A percentile compares a stretch with the other conserved stretches of the same genome.
Evolutionary conservation across 1,284 basidiomycete genomes (phyloP).

Genomic region (Amylostereum areolatum): DNA sequence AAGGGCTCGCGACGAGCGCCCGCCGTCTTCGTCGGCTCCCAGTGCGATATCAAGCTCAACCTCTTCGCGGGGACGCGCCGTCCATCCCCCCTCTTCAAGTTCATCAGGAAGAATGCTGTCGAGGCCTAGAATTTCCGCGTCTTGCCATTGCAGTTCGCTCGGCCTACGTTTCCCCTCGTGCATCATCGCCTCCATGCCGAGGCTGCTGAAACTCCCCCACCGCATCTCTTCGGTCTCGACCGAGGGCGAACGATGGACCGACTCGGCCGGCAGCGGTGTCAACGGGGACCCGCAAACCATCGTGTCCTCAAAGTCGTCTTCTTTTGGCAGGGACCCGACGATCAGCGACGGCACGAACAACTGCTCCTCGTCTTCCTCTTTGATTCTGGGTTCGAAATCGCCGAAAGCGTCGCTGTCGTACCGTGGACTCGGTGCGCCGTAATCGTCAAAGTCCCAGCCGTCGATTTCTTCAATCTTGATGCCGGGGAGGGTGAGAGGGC

Average conservation of each 20-base stretch:
- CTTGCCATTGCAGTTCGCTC: conserved; percentile 34
- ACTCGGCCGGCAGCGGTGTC: conserved; percentile 15
- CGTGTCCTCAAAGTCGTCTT: neutral
- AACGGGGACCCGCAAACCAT: conserved; percentile 8
- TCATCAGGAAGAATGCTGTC: conserved; percentile 40
- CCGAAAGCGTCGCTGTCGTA: conserved; percentile 17
- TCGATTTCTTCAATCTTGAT: conserved; percentile 42
- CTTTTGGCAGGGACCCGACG: neutral
- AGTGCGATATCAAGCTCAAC: neutral
- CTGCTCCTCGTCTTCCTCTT: conserved; percentile 25
- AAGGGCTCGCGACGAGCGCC: conserved; percentile 1
- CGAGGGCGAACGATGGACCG: conserved; percentile 1
- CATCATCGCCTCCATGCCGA: too few relatives aligned
- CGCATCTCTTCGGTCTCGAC: conserved; percentile 3
- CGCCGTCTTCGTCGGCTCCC: neutral
- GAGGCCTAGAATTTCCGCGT: conserved; percentile 43
- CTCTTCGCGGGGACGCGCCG: conserved; percentile 7
- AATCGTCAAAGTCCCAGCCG: conserved; percentile 35
- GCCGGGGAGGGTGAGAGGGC: conserved; percentile 17
- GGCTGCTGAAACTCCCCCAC: neutral
- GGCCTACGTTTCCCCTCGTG: conserved; percentile 8
- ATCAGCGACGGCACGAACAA: conserved; percentile 1
- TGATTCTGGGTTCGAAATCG: conserved; percentile 13
- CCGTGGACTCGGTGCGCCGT: conserved; percentile 5
- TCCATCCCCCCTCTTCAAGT: conserved; percentile 37